Evolutionary conservation across 768 basidiomycete genomes (phyloP).

Genomic region (Paxillus ammoniavirescens): DNA sequence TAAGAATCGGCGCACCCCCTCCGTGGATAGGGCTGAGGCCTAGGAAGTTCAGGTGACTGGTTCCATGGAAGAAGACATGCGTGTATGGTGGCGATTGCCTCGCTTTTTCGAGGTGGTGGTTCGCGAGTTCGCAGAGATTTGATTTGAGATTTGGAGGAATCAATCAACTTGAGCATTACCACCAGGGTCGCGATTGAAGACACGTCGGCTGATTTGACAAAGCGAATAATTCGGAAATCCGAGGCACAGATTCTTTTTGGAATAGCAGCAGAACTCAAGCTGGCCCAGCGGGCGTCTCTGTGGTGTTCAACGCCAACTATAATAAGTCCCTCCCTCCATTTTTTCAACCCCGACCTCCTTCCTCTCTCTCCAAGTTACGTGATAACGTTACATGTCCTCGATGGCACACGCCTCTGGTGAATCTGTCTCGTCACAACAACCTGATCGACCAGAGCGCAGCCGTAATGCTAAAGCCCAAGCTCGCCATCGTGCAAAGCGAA

Average conservation of each 20-base stretch:
- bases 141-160: slow-evolving; percentile 29
- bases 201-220: slow-evolving; percentile 38
- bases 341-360: slow-evolving; percentile 52
- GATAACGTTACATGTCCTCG: slow-evolving; percentile 56
- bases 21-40: background rate
- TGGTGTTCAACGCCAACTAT: slow-evolving; percentile 26
- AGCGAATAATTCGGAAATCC: slow-evolving; percentile 51
- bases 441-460: slow-evolving; percentile 77
- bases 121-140: slow-evolving; percentile 30
- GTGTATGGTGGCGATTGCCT: slow-evolving; percentile 12
- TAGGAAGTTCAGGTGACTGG: background rate
- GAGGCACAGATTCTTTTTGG: slow-evolving; percentile 31
- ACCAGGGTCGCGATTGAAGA: slow-evolving; percentile 33
- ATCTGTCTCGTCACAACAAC: slow-evolving; percentile 35
- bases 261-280: slow-evolving; percentile 5
- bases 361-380: slow-evolving; percentile 37
- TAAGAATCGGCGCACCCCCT: background rate
- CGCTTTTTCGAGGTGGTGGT: slow-evolving; percentile 10
- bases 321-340: slow-evolving; percentile 36
- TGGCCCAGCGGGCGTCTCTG: slow-evolving; percentile 25
- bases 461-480: slow-evolving; percentile 89
- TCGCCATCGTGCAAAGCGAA: slow-evolving; percentile 86
- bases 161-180: slow-evolving; percentile 23
- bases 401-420: slow-evolving; percentile 51
- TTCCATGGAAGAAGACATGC: slow-evolving; percentile 11